A percentile compares a stretch with the other conserved stretches of the same genome.
Conservation (phyloP, 345 rosid genomes). For the Boechera stricta region DNA sequence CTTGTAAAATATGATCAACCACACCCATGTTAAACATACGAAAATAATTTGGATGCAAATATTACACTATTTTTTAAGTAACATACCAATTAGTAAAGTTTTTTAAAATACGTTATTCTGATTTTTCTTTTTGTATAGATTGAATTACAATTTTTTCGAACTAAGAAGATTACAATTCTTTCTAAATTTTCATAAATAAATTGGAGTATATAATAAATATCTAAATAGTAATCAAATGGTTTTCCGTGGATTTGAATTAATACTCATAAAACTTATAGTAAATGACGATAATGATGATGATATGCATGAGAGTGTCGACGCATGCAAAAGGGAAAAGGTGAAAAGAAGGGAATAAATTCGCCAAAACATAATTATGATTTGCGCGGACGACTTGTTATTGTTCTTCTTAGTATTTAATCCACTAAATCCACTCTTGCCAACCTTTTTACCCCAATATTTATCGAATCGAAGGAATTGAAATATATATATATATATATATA, state of each 20-base stretch:
- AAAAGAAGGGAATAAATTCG: conserved; percentile 34
- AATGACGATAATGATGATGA: conserved; percentile 43
- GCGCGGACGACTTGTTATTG: conserved; percentile 31
- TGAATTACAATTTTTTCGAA: neutral
- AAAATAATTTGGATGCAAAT: neutral
- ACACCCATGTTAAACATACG: neutral
- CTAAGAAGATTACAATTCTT: neutral
- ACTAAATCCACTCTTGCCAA: conserved; percentile 22
- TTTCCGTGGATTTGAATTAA: neutral
- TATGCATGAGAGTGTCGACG: conserved; percentile 46
- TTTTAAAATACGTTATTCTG: neutral
- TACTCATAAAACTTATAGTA: conserved; percentile 10
- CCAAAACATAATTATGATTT: conserved; percentile 44
- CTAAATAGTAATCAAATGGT: conserved; percentile 4
- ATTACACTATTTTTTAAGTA: neutral
- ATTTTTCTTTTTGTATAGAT: neutral
- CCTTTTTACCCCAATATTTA: neutral
- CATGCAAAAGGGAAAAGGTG: conserved; percentile 42
- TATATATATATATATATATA: too few species aligned
- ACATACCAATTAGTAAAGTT: neutral
- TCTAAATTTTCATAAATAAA: neutral
- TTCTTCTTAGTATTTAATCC: conserved; percentile 3
- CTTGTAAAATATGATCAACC: neutral
- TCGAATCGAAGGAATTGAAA: neutral
- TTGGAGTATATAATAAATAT: conserved; percentile 6